Percentiles rank a stretch among this genome's conserved stretches.
Conservation (phyloP, 306 rosid genomes). For the Ammopiptanthus mongolicus region DNA sequence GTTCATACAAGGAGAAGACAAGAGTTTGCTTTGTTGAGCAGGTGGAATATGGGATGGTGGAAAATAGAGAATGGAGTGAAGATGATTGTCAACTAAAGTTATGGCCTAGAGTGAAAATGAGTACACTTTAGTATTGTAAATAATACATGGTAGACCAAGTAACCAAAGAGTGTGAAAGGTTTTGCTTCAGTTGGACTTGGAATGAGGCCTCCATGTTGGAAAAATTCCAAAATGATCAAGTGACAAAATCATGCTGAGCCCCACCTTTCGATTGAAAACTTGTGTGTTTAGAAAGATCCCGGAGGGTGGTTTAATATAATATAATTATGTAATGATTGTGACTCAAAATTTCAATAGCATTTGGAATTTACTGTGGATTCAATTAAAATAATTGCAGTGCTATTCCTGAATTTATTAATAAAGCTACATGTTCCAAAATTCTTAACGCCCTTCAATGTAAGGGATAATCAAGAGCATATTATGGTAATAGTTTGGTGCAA, state of each 20-base stretch:
- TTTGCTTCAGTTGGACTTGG: conserved; percentile 9
- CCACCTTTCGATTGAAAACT: background rate
- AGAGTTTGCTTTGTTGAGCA: background rate
- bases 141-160: background rate
- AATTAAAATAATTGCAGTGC: background rate
- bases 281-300: conserved; percentile 13
- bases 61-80: conserved; percentile 3
- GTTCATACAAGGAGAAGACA: background rate
- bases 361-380: background rate
- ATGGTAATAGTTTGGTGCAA: background rate
- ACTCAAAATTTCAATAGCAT: conserved; percentile 8
- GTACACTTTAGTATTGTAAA: background rate
- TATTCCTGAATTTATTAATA: background rate
- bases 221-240: background rate
- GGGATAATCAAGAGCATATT: background rate
- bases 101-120: background rate
- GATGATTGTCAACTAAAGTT: background rate
- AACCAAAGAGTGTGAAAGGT: background rate
- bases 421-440: background rate
- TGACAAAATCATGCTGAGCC: background rate
- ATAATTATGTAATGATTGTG: background rate
- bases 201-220: background rate
- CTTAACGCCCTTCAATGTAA: background rate
- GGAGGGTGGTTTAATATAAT: background rate
- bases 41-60: background rate